Evolutionary conservation across 768 basidiomycete species (phyloP).

Genomic region (Boletus tomentosulus): DNA sequence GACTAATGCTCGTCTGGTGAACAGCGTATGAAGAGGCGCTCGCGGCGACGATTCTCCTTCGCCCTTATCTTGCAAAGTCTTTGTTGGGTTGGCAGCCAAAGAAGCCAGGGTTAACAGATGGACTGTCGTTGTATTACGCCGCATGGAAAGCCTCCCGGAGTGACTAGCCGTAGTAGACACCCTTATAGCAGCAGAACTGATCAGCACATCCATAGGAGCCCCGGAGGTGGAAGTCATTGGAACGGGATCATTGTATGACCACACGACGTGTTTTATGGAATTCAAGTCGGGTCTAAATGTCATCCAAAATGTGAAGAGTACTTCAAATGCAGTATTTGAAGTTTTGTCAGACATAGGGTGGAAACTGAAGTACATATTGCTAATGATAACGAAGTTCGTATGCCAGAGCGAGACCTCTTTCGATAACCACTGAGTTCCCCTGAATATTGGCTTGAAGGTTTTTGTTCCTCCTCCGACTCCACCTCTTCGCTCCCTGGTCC

Average conservation of each 20-base stretch:
- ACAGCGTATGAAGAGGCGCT: conserved; percentile 25
- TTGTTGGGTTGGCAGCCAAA: conserved; percentile 32
- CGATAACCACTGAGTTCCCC: conserved; percentile 69
- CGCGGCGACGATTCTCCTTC: conserved; percentile 14
- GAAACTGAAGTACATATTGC: no score
- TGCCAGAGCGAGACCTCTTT: conserved; percentile 62
- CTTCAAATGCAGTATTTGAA: no score
- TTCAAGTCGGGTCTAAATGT: no score
- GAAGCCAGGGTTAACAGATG: conserved; percentile 32
- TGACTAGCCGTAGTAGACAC: neutral
- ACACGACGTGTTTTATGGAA: no score
- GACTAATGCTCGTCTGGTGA: neutral
- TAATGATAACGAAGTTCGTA: no score
- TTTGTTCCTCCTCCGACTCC: conserved; percentile 70
- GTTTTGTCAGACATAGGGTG: no score
- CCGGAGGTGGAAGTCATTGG: no score
- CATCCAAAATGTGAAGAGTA: no score
- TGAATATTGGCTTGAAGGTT: conserved; percentile 61
- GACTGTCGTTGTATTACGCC: conserved; percentile 28
- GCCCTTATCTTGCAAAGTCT: conserved; percentile 26
- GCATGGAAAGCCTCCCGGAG: conserved; percentile 19
- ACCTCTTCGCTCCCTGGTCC: conserved; percentile 51
- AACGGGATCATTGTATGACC: no score
- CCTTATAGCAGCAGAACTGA: neutral
- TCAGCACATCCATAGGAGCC: neutral